Percentiles rank a stretch among this genome's conserved stretches.
These are phyloP conservation scores for Calonectria henricotiae DNA, from an alignment of 2,329 filamentous ascomycete genomes.

Conservation along the genomic window DNA sequence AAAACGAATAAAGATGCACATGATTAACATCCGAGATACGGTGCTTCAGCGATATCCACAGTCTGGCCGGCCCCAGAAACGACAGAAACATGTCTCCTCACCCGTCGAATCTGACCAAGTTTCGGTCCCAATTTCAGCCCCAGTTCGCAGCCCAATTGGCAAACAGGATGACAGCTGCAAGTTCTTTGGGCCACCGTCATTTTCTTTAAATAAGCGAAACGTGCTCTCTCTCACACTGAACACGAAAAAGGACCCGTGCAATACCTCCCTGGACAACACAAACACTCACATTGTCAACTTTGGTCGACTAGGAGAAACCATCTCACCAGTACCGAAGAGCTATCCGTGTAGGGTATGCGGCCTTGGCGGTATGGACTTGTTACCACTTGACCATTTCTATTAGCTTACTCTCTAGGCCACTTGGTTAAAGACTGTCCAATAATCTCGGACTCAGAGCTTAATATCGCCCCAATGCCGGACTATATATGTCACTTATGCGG, in stretches of 20 bases:
- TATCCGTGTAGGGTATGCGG: constrained; percentile 35
- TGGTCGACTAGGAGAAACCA: constrained; percentile 3
- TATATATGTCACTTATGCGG: constrained; percentile 46
- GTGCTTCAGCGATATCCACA: neutral
- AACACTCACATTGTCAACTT: neutral
- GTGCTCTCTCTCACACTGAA: constrained; percentile 16
- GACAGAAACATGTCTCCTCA: neutral
- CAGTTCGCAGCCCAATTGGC: neutral
- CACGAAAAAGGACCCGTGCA: neutral
- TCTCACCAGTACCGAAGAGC: constrained; percentile 19
- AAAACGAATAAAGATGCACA: neutral
- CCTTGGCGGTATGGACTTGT: constrained; percentile 29
- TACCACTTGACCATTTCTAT: neutral
- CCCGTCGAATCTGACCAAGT: neutral
- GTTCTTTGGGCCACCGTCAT: neutral
- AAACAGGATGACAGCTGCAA: neutral
- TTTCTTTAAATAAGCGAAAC: constrained; percentile 9
- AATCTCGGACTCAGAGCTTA: constrained; percentile 18
- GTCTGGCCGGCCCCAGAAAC: neutral
- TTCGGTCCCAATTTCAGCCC: neutral
- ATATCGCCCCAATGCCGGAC: constrained; percentile 20
- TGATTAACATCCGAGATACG: neutral
- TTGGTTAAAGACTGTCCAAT: constrained; percentile 41
- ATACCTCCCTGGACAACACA: neutral
- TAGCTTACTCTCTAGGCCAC: constrained; percentile 40